Base-by-base conservation (phyloP, 2,329 filamentous ascomycete species). In the Aureobasidium sp. region DNA sequence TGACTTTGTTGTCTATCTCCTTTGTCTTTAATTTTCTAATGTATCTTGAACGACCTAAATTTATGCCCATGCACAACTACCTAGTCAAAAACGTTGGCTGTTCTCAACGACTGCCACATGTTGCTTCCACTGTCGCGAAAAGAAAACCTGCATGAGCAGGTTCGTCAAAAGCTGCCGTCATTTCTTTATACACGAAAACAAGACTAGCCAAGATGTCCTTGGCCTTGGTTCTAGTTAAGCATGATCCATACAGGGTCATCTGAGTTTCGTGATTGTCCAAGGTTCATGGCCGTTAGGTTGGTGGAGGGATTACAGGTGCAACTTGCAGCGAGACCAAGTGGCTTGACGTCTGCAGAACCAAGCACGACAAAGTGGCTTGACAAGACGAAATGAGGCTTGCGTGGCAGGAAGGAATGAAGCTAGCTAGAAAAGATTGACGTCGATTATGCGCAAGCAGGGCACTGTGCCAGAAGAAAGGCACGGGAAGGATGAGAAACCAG, bases 331-430 rank as follows among this genome's bases (percentile, higher is more conserved):
- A n/a, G 11, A 29, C 36, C 25, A 36, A 41, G 50, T 54, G 50
- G 50, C 50, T 54, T 54, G 50, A 54, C 50, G 34, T 37, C 34
- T 37, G 34, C 34, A 37, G 34, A 5, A 37, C 11, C 34, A 37
- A 54, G 50, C 36, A 53, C 11, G 11, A 29, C 36, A 37, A 34
- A 30, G 50, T 54, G 50, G 50, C 50, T 54, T 30, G 37, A 41
- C 50, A 41, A 54, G n/a, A 54, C 27, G 53, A 57, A 41, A 45
- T 44, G 53, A 57, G 53, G 53, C 53, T 57, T 45, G 41, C 53
- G 53, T 57, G 53, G 53, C 52, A 55, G 50, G 15, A 13, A 41
- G 21, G 16, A 39, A 55, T n/a, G 36, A 13, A 41, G 50, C 50
- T 53, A 21, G 21, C 21, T 21, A 50, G 47, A 52, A 36, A n/a